Evolutionary conservation across 306 rosid genomes (phyloP).

Genomic region (Castanea sativa): DNA sequence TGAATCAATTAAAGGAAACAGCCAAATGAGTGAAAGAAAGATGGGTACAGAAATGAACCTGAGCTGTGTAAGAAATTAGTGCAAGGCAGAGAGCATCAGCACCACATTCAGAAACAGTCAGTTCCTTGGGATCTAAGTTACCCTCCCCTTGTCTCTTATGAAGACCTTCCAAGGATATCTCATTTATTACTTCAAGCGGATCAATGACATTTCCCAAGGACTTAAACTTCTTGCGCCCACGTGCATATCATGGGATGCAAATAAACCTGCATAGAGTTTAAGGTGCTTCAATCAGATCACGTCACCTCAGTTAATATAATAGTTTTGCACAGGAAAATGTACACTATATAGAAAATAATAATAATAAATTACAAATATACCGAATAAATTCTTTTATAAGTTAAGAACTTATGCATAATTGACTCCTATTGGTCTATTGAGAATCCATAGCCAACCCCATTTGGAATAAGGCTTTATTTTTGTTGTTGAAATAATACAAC

Average conservation of each 20-base stretch:
- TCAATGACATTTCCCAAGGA: slow-evolving; percentile 96
- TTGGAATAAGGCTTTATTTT: too few species aligned
- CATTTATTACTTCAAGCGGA: slow-evolving; percentile 85
- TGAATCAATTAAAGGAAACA: not conserved
- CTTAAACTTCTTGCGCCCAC: slow-evolving; percentile 94
- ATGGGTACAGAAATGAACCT: slow-evolving; percentile 44
- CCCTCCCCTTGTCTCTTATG: slow-evolving; percentile 81
- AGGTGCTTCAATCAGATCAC: not conserved
- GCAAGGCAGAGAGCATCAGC: slow-evolving; percentile 95
- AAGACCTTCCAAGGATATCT: slow-evolving; percentile 73
- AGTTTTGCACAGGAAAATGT: not conserved
- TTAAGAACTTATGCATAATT: not conserved
- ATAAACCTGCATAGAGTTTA: slow-evolving; percentile 58
- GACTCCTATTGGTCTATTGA: too few species aligned
- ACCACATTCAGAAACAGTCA: slow-evolving; percentile 77
- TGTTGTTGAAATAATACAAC: not conserved
- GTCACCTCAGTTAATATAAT: not conserved
- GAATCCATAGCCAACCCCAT: too few species aligned
- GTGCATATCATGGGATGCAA: slow-evolving; percentile 98
- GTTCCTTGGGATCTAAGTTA: slow-evolving; percentile 85
- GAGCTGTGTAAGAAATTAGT: slow-evolving; percentile 90
- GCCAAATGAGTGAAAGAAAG: not conserved
- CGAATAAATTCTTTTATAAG: not conserved
- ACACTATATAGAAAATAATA: not conserved
- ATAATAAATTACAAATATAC: not conserved